These are phyloP conservation scores for Cymbopogon citratus DNA, from an alignment of 176 grass and related monocot genomes.

Conservation along the genomic window DNA sequence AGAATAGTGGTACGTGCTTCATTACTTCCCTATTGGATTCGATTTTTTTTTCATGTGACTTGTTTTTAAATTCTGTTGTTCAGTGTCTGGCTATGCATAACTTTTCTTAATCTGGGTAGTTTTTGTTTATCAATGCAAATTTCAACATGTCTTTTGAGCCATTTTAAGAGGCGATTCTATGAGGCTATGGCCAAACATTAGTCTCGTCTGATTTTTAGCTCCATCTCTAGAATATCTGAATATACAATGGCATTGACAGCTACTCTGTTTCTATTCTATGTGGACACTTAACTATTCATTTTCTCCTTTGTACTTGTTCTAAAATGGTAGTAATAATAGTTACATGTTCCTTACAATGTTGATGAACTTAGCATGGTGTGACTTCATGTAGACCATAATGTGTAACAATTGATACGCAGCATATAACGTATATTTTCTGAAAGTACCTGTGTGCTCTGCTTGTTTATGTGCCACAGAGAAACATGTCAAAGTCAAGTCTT, in stretches of 20 bases:
- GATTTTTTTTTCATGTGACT: neutral
- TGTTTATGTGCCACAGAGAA: neutral
- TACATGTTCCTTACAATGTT: neutral
- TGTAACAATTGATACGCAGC: neutral
- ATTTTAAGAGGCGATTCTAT: neutral
- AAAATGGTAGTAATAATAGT: neutral
- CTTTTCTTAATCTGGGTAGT: neutral
- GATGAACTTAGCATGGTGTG: neutral
- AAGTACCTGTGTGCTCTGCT: neutral
- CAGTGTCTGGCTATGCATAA: neutral
- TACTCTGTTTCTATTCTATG: neutral
- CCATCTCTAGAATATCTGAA: neutral
- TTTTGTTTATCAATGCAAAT: neutral
- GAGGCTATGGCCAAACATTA: neutral
- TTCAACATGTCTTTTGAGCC: neutral
- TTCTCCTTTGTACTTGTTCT: neutral
- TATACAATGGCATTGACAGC: neutral
- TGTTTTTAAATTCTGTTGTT: neutral
- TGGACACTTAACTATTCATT: neutral
- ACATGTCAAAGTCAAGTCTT: neutral
- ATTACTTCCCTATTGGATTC: neutral
- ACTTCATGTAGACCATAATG: neutral
- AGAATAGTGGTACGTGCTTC: slow-evolving; percentile 27
- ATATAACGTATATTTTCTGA: too few relatives aligned
- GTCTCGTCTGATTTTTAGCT: slow-evolving; percentile 14